phyloP scores from a whole-genome alignment of 2,329 filamentous ascomycete genomes.

The Tricladium varicosporioides region DNA sequence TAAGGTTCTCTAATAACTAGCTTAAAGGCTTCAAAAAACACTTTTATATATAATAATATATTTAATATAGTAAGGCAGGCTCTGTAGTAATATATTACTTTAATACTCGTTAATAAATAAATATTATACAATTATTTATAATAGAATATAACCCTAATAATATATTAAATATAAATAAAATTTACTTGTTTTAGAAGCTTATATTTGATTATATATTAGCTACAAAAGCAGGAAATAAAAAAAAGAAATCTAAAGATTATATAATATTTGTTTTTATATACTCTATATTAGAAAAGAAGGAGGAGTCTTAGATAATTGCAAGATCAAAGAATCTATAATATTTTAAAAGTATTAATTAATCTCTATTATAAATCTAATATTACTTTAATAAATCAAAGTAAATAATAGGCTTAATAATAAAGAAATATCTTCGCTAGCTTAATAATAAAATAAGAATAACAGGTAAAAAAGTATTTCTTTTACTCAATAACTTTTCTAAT shows the following conservation, averaged over 20 bases:
- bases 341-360: slow-evolving; percentile 4
- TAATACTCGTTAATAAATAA: neutral
- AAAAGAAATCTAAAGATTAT: slow-evolving; percentile 6
- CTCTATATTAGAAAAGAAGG: no score
- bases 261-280: slow-evolving; percentile 1
- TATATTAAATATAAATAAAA: slow-evolving; percentile 2
- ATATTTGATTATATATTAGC: neutral
- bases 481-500: slow-evolving; percentile 3
- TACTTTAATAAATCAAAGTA: slow-evolving; percentile 9
- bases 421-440: slow-evolving; percentile 6
- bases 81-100: neutral
- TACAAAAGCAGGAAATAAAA: neutral
- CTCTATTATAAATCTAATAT: slow-evolving; percentile 1
- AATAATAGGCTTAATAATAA: slow-evolving; percentile 2
- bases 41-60: slow-evolving; percentile 7
- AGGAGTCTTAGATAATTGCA: neutral
- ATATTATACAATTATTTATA: neutral
- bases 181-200: neutral
- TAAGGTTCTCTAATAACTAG: slow-evolving; percentile 6
- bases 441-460: slow-evolving; percentile 4
- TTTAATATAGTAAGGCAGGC: neutral
- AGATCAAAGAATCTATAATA: slow-evolving; percentile 7
- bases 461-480: slow-evolving; percentile 3
- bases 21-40: slow-evolving; percentile 8
- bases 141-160: neutral